A percentile compares a stretch with the other conserved stretches of the same genome.
These are phyloP conservation scores for Quercus alba DNA, from an alignment of 306 rosid genomes.

Conservation along the genomic window DNA sequence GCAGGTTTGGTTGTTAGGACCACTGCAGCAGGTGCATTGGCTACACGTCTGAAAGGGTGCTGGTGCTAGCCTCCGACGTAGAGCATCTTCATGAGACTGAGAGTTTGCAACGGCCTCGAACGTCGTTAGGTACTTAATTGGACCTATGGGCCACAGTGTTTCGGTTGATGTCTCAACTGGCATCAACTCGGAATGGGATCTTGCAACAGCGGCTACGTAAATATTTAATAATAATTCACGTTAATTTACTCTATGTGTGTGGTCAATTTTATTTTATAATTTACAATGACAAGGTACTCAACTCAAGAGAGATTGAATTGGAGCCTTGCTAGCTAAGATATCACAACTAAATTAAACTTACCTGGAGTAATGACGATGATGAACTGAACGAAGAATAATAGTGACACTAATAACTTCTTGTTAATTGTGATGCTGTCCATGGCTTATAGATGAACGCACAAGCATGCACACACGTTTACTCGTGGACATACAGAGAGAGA, in stretches of 20 bases:
- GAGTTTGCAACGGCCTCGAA: background rate
- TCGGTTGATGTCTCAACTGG: background rate
- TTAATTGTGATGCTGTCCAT: conserved; percentile 13
- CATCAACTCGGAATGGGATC: background rate
- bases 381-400: conserved; percentile 4
- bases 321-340: background rate
- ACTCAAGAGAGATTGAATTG: background rate
- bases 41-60: conserved; percentile 25
- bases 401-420: background rate
- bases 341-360: background rate
- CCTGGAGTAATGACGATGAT: background rate
- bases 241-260: background rate
- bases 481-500: background rate
- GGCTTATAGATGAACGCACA: background rate
- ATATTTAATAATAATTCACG: too few relatives aligned
- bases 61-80: background rate
- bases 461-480: background rate
- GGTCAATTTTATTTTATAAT: background rate
- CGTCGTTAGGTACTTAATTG: conserved; percentile 3
- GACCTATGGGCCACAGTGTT: background rate
- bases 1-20: background rate
- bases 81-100: too few relatives aligned
- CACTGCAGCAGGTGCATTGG: conserved; percentile 29
- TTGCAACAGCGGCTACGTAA: background rate
- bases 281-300: too few relatives aligned